Conservation (phyloP, 192 early-diverging fungal genomes). For the Funneliformis mosseae region DNA sequence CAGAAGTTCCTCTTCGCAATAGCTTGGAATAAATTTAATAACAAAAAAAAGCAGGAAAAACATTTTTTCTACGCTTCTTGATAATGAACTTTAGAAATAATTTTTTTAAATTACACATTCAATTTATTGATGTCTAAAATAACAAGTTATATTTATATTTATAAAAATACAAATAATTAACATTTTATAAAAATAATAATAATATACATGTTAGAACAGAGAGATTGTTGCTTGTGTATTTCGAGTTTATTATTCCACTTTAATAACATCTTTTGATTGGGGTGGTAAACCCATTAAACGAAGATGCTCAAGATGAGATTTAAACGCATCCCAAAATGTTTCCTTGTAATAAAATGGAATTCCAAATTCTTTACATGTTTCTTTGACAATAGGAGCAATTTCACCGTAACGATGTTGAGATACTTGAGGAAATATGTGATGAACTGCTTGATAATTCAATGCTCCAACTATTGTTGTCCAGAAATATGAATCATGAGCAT, state of each 20-base stretch:
- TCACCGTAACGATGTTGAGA: slow-evolving; percentile 57
- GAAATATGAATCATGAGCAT: slow-evolving; percentile 53
- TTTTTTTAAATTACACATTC: too few species aligned
- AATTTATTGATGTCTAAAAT: not conserved
- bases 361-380: slow-evolving; percentile 54
- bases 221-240: too few species aligned
- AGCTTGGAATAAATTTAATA: too few species aligned
- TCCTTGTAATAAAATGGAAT: slow-evolving; percentile 51
- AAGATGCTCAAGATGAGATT: slow-evolving; percentile 49
- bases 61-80: too few species aligned
- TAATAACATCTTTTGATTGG: slow-evolving; percentile 35
- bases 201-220: not conserved
- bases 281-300: slow-evolving; percentile 44
- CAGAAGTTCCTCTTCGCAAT: not conserved
- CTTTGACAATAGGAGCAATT: slow-evolving; percentile 49
- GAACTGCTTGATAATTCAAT: slow-evolving; percentile 56
- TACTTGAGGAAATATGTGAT: slow-evolving; percentile 55
- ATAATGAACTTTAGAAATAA: too few species aligned
- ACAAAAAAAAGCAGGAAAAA: too few species aligned
- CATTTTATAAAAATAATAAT: not conserved
- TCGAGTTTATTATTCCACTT: not conserved
- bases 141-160: not conserved
- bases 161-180: not conserved
- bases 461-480: slow-evolving; percentile 54
- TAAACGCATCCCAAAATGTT: slow-evolving; percentile 54